Evolutionary conservation across 768 basidiomycete species (phyloP), one percentile per base, ranked within the genome.

Genomic region (Leucocoprinus sp.): DNA sequence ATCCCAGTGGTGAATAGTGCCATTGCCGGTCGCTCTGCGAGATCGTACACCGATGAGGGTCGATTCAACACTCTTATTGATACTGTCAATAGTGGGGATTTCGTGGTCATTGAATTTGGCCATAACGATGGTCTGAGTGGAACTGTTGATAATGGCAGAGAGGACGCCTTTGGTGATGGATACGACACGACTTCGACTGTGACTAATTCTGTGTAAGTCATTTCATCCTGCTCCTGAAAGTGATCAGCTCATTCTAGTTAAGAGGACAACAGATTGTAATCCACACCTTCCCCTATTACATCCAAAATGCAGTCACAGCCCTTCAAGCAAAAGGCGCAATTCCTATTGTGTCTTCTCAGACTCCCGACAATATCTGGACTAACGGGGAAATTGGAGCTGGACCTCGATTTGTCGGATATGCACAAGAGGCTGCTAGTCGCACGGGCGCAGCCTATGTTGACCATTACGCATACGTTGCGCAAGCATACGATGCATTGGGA

Each of bases 1-100:
- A 58, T 74, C 39, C 63, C 68, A 1, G 67, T 74, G 7, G 63
- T 71, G 12, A 76, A 76, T 52, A 51, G 60, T 36, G 74, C 74
- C 0, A 64, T 74, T 33, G 69, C 63, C 6, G 74, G 74, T 3
- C 61, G 67, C 5, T 69, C 65, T 37, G 66, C 74, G 1, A 62
- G 74, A 28, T 70, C 68, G 34, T 76, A 65, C 50, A 71, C 69
- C 9, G 69, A 71, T 15, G 68, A 73, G 51, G 72, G 72, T 27
- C 61, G 68, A 6, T 74, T 75, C 54, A 62, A 61, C 14, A 64
- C 62, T 8, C 55, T 72, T 22, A 64, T 68, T 45, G 64, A 68
- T 53, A 63, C 61, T 2, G 67, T 59, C 5, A 63, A 66, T 45
- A 45, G 56, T 24, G 67, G 67, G 9, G 69, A 70, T 47, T 69